Evolutionary conservation across 805 yeast genomes (phyloP), one percentile per base, ranked within the genome.

Genomic region (Limtongia smithiae): DNA sequence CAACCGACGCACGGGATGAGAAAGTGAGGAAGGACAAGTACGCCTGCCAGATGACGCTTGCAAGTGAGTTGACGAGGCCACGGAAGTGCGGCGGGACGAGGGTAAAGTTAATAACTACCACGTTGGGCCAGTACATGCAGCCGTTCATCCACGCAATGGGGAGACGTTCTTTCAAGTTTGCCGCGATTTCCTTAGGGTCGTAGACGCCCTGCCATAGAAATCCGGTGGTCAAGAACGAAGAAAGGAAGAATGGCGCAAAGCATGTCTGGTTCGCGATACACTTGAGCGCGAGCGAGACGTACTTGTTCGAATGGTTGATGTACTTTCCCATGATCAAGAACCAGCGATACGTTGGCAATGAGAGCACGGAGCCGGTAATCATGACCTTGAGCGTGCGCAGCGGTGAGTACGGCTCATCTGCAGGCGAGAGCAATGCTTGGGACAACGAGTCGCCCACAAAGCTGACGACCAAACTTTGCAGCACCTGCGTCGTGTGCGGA

Each of bases 111-210:
- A 54, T 45, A 9, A 41, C 28, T 22, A 54, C 50, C 21, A 54
- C 28, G 37, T 54, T 54, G 4, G 58, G 58, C 58, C 58, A 54
- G 46, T 37, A 54, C 55, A 50, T 48, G 50, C 55, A 50, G 27
- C 58, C 58, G 37, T 49, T 46, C 48, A 43, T 40, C 58, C 58
- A 54, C 3, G 55, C 58, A 6, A 44, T 32, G 14, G 58, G 58
- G n/a, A 51, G 42, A 15, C 58, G 52, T 35, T 54, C 46, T 8
- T 37, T 22, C 35, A 54, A 35, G 20, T 20, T 36, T 7, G 25
- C 37, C 14, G 35, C 11, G 9, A 54, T 22, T 24, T 54, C 52
- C 3, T 7, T n/a, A 4, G 41, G 39, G 36, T 36, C 41, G 18
- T 30, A 33, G 14, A 54, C 34, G 22, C 58, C 58, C 28, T 51